A percentile compares a stretch with the other conserved stretches of the same genome.
phyloP scores from a whole-genome alignment of 139 green algal genomes.

The Monoraphidium neglectum region DNA sequence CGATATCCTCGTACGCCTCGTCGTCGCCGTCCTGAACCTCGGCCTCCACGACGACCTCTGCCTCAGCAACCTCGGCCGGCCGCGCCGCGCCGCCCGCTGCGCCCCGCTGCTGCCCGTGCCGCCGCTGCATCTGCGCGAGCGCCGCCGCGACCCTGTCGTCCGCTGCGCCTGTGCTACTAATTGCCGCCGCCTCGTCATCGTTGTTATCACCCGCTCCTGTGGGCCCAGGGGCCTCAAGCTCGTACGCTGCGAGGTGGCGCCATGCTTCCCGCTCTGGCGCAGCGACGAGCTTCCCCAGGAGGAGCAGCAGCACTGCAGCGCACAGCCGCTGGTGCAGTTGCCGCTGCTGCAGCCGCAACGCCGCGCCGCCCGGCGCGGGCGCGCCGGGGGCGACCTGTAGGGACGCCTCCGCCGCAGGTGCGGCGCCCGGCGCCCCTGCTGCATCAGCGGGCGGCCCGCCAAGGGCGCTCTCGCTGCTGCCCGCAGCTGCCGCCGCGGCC shows the following conservation, averaged over 20 bases:
- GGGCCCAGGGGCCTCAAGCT: conserved; percentile 1
- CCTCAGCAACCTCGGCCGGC: too few species aligned
- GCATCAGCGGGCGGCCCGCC: too few species aligned
- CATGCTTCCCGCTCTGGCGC: conserved; percentile 41
- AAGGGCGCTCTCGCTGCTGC: background rate
- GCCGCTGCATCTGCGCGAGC: too few species aligned
- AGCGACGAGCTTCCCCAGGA: conserved; percentile 19
- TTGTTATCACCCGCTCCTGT: background rate
- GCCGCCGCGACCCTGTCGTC: background rate
- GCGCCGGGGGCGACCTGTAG: too few species aligned
- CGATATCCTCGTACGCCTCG: conserved; percentile 37
- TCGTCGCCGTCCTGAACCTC: conserved; percentile 36
- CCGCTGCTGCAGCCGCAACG: background rate
- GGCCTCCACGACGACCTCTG: conserved; percentile 7
- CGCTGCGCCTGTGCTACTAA: background rate
- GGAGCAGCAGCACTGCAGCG: conserved; percentile 39
- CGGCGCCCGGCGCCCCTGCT: too few species aligned
- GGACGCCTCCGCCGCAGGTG: too few species aligned
- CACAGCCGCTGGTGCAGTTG: conserved; percentile 35
- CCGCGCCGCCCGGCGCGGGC: too few species aligned
- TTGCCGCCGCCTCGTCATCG: background rate
- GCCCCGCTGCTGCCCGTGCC: too few species aligned
- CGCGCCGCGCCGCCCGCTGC: too few species aligned
- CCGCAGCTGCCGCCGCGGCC: background rate
- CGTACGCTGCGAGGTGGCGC: conserved; percentile 20